phyloP scores from a whole-genome alignment of 2,329 filamentous ascomycete species.

The Albifimbria verrucaria region DNA sequence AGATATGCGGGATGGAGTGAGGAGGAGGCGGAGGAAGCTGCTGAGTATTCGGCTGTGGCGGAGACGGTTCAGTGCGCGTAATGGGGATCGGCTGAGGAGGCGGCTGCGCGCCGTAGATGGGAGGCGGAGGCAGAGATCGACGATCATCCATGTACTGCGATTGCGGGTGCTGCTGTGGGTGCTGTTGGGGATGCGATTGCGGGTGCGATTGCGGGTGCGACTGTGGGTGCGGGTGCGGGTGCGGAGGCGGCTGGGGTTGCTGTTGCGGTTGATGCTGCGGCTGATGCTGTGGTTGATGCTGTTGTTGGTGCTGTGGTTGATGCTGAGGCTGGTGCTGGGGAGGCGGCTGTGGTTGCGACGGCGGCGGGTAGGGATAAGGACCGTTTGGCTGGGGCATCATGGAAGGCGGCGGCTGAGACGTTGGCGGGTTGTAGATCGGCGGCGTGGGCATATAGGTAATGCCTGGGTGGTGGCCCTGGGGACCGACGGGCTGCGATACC shows the following conservation, averaged over 20 bases:
- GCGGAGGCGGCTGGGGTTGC: conserved; percentile 17
- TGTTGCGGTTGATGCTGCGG: conserved; percentile 57
- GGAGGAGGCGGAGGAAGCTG: conserved; percentile 43
- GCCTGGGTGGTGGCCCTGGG: conserved; percentile 47
- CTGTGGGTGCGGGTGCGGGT: conserved; percentile 13
- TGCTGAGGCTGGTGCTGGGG: conserved; percentile 32
- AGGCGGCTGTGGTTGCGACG: conserved; percentile 17
- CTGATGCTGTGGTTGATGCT: conserved; percentile 40
- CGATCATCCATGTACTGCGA: conserved; percentile 74
- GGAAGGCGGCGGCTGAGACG: conserved; percentile 30
- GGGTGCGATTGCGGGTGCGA: conserved; percentile 15
- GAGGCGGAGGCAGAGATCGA: conserved; percentile 62
- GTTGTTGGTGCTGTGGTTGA: too few species aligned
- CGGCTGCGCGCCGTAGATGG: conserved; percentile 58
- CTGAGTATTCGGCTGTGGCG: conserved; percentile 54
- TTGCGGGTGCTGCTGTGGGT: conserved; percentile 53
- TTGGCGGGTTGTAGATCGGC: conserved; percentile 70
- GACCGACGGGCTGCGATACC: conserved; percentile 60
- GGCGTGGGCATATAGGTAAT: conserved; percentile 85
- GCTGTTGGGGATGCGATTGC: conserved; percentile 24
- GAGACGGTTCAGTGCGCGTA: conserved; percentile 55
- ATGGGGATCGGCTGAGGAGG: conserved; percentile 43
- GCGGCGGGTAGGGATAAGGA: conserved; percentile 31
- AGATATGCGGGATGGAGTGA: conserved; percentile 45
- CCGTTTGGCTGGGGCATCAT: conserved; percentile 36